Evolutionary conservation across 2,329 filamentous ascomycete species (phyloP).

Genomic region (Claviceps digitariae): DNA sequence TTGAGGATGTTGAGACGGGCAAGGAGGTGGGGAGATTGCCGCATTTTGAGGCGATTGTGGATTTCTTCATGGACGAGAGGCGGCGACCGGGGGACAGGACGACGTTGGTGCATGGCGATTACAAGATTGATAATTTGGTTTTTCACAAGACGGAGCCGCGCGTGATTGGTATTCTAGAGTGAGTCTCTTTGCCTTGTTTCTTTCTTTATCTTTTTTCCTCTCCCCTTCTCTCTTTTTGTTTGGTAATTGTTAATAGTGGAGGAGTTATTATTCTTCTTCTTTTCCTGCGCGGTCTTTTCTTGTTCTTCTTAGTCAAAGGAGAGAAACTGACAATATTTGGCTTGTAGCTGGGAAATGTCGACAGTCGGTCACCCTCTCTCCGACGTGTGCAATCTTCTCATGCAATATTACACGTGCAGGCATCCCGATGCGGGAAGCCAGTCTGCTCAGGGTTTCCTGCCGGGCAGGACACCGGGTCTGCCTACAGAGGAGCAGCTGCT

Average conservation of each 20-base stretch:
- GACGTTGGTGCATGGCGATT: conserved; percentile 84
- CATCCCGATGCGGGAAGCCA: conserved; percentile 10
- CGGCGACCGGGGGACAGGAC: conserved; percentile 65
- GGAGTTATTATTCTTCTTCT: too few species aligned
- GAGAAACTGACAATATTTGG: not conserved
- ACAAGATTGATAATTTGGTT: conserved; percentile 84
- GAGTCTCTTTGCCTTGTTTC: conserved; percentile 16
- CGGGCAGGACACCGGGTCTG: conserved; percentile 52
- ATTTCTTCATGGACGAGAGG: conserved; percentile 57
- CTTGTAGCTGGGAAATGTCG: conserved; percentile 79
- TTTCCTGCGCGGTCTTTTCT: not conserved
- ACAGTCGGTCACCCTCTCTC: conserved; percentile 93
- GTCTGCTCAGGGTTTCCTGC: conserved; percentile 40
- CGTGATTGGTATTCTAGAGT: conserved; percentile 88
- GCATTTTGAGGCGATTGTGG: conserved; percentile 65
- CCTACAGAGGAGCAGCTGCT: conserved; percentile 27
- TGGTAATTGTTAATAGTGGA: too few species aligned
- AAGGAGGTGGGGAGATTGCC: conserved; percentile 70
- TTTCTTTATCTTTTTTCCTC: not conserved
- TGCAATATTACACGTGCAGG: conserved; percentile 25
- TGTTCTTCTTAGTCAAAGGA: not conserved
- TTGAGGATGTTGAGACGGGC: conserved; percentile 63
- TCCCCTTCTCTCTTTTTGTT: not conserved
- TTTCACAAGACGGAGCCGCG: conserved; percentile 80
- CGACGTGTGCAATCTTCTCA: conserved; percentile 67